Conservation (phyloP, 73 alveolate species). For the Tetrahymena thermophila region DNA sequence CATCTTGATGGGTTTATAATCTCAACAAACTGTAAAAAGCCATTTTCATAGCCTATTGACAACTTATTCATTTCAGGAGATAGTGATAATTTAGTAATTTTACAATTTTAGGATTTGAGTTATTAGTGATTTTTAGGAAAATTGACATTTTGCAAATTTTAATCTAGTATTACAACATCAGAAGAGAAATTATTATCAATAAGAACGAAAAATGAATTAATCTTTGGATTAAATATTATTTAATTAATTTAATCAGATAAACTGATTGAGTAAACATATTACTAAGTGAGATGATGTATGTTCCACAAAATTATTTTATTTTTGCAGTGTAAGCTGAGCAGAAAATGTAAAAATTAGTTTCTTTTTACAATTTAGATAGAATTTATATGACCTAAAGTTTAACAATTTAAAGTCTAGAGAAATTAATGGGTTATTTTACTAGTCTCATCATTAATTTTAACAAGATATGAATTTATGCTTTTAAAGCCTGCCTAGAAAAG, state of each 20-base stretch:
- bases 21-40: not conserved
- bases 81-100: not conserved
- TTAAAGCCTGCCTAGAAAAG: not conserved
- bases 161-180: not conserved
- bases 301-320: not conserved
- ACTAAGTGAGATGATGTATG: not conserved
- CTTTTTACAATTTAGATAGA: not conserved
- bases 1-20: not conserved
- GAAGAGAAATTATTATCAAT: not conserved
- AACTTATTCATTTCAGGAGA: not conserved
- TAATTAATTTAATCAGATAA: not conserved
- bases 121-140: not conserved
- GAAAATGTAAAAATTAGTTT: not conserved
- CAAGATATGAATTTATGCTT: not conserved
- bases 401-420: not conserved
- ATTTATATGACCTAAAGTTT: not conserved
- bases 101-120: not conserved
- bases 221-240: not conserved
- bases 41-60: not conserved
- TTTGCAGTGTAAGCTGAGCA: not conserved
- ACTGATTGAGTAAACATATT: not conserved
- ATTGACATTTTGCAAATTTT: not conserved
- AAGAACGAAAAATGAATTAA: not conserved
- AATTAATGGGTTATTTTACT: not conserved
- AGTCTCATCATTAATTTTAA: not conserved